Evolutionary conservation across 345 rosid species (phyloP).

Genomic region (Pugionium cornutum): DNA sequence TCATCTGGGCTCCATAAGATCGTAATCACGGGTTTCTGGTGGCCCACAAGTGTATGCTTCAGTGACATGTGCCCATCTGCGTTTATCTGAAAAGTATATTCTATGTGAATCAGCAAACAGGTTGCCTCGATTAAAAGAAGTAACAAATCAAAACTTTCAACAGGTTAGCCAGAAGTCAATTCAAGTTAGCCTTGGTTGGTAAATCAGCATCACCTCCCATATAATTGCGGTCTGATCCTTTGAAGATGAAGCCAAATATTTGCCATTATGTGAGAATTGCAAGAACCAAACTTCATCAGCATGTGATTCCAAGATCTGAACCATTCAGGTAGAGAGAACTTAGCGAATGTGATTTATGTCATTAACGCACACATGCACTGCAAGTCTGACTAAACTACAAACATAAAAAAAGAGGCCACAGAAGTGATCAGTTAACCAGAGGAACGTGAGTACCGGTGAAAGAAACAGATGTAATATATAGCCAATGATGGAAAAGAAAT

Average conservation of each 20-base stretch:
- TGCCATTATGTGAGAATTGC: slow-evolving; percentile 61
- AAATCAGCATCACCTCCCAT: slow-evolving; percentile 54
- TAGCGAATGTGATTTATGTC: slow-evolving; percentile 32
- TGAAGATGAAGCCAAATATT: slow-evolving; percentile 65
- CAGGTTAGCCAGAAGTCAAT: slow-evolving; percentile 1
- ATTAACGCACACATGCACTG: slow-evolving; percentile 36
- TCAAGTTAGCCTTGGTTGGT: slow-evolving; percentile 44
- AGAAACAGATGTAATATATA: slow-evolving; percentile 13
- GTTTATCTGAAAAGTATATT: slow-evolving; percentile 39
- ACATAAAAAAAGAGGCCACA: slow-evolving; percentile 29
- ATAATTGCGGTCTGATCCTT: slow-evolving; percentile 52
- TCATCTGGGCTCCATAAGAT: slow-evolving; percentile 66
- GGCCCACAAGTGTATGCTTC: slow-evolving; percentile 52
- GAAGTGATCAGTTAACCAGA: slow-evolving; percentile 17
- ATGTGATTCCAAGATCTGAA: slow-evolving; percentile 54
- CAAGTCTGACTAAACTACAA: slow-evolving; percentile 36
- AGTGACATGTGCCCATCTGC: slow-evolving; percentile 37
- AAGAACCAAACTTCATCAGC: slow-evolving; percentile 64
- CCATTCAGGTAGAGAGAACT: slow-evolving; percentile 40
- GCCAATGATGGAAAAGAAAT: slow-evolving; percentile 25
- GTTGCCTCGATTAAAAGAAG: neutral
- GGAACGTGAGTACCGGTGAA: slow-evolving; percentile 5
- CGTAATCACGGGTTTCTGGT: slow-evolving; percentile 48
- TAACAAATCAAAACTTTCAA: no score
- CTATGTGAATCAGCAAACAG: neutral